Evolutionary conservation across 139 green algal genomes (phyloP), one percentile per base, ranked within the genome.

Genomic region (Nannochloris sp.): DNA sequence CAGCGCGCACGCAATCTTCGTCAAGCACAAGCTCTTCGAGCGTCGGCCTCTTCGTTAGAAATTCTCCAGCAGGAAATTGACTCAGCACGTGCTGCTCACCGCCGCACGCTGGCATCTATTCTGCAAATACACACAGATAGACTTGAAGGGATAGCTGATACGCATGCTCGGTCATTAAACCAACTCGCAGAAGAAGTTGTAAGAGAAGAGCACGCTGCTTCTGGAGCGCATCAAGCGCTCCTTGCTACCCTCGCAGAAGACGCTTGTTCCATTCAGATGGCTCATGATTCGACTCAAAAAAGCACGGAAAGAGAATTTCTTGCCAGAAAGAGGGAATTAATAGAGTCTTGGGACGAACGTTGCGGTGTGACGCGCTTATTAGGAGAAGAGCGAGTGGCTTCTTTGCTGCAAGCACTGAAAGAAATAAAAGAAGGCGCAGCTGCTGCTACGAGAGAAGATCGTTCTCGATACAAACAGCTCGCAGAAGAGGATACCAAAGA

Each of bases 401-500:
- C 42, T 51, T 19, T 51, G 42, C 19, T 19, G 42, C 19, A 51
- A 19, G 42, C 42, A 19, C 19, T 51, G 42, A 19, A 51, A 27
- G 19, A 19, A 19, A 19, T 51, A 19, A 19, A 51, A 19, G 42
- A 51, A 19, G 42, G 19, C 19, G 42, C 42, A 19, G 19, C 42
- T 19, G 42, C 42, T 19, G 42, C 42, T 51, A 36, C 42, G 30
- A 67, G 29, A 68, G 60, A 67, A 9, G 60, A 67, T n/a, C 39
- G 60, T 38, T 14, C 42, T 9, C 39, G 51, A 19, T 32, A 67
- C 60, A 67, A 67, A 68, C 14, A 97, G 67, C 74, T 97, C 36
- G 85, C 90, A 65, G 85, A 90, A 38, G 82, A 81, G 4, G 86
- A 97, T 75, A 83, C 89, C 73, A 88, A 96, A 83, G 87, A 91